phyloP scores from a whole-genome alignment of 2,329 filamentous ascomycete species.

The Colletotrichum echinochloae region DNA sequence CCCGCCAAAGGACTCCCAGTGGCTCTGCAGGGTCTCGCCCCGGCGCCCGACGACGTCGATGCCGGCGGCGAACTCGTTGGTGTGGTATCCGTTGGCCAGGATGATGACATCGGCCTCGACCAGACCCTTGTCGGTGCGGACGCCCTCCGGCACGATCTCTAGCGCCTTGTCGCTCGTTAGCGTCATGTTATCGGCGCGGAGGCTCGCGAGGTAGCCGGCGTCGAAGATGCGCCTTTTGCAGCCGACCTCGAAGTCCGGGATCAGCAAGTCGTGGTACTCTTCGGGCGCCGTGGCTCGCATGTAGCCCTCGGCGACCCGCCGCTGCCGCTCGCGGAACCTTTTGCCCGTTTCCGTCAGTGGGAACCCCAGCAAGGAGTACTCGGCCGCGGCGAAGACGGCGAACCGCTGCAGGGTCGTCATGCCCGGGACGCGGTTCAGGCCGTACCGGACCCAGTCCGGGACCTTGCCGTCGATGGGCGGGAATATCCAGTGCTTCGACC shows the following conservation, averaged over 20 bases:
- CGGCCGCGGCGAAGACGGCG: constrained; percentile 55
- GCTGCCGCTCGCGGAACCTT: constrained; percentile 51
- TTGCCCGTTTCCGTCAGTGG: not conserved
- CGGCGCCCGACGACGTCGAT: constrained; percentile 64
- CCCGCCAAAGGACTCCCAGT: constrained; percentile 69
- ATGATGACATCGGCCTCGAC: constrained; percentile 70
- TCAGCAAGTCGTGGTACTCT: constrained; percentile 71
- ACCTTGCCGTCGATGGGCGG: constrained; percentile 47
- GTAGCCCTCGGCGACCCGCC: constrained; percentile 55
- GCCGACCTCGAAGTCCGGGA: constrained; percentile 72
- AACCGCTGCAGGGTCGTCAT: constrained; percentile 54
- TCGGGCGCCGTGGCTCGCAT: constrained; percentile 61
- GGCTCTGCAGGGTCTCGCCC: constrained; percentile 63
- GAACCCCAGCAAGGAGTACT: constrained; percentile 52
- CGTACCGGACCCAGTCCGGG: constrained; percentile 37
- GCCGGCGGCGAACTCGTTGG: constrained; percentile 64
- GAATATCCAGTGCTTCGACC: constrained; percentile 59
- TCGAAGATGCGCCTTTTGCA: constrained; percentile 74
- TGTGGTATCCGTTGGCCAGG: constrained; percentile 71
- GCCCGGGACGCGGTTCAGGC: constrained; percentile 64
- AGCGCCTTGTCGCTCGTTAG: constrained; percentile 61
- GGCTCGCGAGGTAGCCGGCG: constrained; percentile 63
- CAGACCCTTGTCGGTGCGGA: constrained; percentile 53
- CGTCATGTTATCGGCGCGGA: constrained; percentile 61
- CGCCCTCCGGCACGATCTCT: constrained; percentile 58